Conservation (phyloP, 2,329 filamentous ascomycete genomes). For the Zymoseptoria tritici region DNA sequence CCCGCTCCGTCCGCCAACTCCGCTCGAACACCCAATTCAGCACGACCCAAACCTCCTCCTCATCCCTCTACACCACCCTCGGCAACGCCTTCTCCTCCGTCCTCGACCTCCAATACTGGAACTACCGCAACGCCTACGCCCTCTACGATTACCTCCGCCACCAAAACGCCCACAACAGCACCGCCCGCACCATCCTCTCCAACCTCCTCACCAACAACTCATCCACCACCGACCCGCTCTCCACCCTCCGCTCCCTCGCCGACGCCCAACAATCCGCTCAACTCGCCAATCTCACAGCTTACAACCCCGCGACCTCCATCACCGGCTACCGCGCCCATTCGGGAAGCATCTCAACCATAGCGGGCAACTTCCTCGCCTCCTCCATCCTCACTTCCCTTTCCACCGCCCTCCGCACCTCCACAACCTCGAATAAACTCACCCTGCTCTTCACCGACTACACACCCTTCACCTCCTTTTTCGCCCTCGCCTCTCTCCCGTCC, state of each 20-base stretch:
- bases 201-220: constrained; percentile 8
- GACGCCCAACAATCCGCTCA: constrained; percentile 39
- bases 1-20: constrained; percentile 36
- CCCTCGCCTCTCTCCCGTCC: constrained; percentile 36
- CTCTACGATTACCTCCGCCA: constrained; percentile 53
- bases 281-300: constrained; percentile 38
- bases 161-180: constrained; percentile 45
- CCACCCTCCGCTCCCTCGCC: constrained; percentile 37
- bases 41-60: constrained; percentile 29
- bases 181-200: constrained; percentile 30
- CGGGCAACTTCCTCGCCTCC: constrained; percentile 31
- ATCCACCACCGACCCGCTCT: constrained; percentile 20
- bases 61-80: constrained; percentile 42
- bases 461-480: constrained; percentile 46
- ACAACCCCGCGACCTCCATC: constrained; percentile 15
- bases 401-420: constrained; percentile 24
- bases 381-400: constrained; percentile 30
- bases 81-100: constrained; percentile 35
- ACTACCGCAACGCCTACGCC: constrained; percentile 46
- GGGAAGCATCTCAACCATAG: constrained; percentile 33
- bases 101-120: constrained; percentile 28
- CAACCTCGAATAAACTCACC: constrained; percentile 27
- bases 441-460: constrained; percentile 44
- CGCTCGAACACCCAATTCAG: constrained; percentile 23
- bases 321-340: constrained; percentile 20